Evolutionary conservation across 2,329 filamentous ascomycete species (phyloP).

Genomic region (Penicillium verrucosum): DNA sequence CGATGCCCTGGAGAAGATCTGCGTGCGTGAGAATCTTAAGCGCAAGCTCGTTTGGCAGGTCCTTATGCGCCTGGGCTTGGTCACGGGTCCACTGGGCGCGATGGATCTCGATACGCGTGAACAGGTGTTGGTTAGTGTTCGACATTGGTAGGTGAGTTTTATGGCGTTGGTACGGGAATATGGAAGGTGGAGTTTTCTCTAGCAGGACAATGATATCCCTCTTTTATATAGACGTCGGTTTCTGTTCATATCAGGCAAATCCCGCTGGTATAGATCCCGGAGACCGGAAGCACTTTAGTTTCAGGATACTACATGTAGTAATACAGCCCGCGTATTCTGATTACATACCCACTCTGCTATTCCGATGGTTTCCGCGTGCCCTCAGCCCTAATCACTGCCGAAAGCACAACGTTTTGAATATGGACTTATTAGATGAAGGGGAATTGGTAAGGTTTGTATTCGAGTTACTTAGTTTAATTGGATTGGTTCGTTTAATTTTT

Average conservation of each 20-base stretch:
- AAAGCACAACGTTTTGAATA: constrained; percentile 3
- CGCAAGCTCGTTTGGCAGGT: constrained; percentile 61
- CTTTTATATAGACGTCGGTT: not conserved
- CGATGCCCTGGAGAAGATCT: constrained; percentile 79
- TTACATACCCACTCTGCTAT: constrained; percentile 23
- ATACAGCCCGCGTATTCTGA: constrained; percentile 20
- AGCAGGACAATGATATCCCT: constrained; percentile 1
- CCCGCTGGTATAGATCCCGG: not conserved
- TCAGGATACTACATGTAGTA: not conserved
- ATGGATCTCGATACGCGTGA: constrained; percentile 34
- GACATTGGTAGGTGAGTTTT: constrained; percentile 59
- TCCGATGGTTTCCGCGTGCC: constrained; percentile 27
- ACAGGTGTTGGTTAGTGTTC: constrained; percentile 56
- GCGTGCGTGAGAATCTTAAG: constrained; percentile 80
- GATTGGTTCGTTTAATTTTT: not conserved
- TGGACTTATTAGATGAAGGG: not conserved
- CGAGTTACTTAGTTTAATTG: not conserved
- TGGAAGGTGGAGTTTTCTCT: not conserved
- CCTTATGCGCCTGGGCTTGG: constrained; percentile 63
- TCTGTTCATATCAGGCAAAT: not conserved
- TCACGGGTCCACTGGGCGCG: constrained; percentile 47
- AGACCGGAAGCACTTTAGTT: not conserved
- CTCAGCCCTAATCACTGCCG: constrained; percentile 27
- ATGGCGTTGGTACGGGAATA: not conserved
- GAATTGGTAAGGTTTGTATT: not conserved